Conservation (phyloP, 1,284 basidiomycete genomes). For the Malassezia caprae region DNA sequence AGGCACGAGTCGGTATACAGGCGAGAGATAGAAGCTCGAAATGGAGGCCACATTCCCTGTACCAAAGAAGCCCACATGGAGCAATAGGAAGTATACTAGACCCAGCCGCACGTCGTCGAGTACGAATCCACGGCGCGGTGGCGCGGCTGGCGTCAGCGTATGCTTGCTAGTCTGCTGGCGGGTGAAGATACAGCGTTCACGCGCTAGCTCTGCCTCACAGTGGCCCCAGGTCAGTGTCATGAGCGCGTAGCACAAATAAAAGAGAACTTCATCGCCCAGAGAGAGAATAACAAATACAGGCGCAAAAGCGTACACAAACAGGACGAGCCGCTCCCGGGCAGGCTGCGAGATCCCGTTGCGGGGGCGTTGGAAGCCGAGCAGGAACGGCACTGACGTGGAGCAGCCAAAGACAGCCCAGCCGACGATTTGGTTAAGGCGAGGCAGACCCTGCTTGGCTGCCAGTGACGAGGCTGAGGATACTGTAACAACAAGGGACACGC, state of each 20-base stretch:
- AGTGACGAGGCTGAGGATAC: constrained; percentile 57
- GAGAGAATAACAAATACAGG: constrained; percentile 71
- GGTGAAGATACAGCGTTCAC: neutral
- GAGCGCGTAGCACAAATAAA: constrained; percentile 62
- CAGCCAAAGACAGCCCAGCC: constrained; percentile 59
- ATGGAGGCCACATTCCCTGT: constrained; percentile 73
- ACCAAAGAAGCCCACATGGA: constrained; percentile 79
- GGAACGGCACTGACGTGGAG: constrained; percentile 27
- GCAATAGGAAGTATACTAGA: constrained; percentile 73
- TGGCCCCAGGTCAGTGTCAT: constrained; percentile 63
- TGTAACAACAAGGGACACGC: constrained; percentile 50
- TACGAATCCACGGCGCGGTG: constrained; percentile 49
- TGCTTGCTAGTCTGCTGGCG: neutral
- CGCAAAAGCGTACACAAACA: constrained; percentile 55
- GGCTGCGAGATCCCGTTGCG: constrained; percentile 36
- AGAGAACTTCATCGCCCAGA: constrained; percentile 71
- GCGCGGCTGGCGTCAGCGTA: neutral
- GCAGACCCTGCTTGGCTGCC: constrained; percentile 61
- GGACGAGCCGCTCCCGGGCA: constrained; percentile 36
- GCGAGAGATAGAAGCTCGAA: constrained; percentile 76
- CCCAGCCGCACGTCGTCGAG: constrained; percentile 64
- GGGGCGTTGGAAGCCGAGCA: constrained; percentile 41
- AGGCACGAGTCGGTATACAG: constrained; percentile 76
- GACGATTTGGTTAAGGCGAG: constrained; percentile 56
- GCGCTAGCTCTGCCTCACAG: constrained; percentile 53